Conservation (phyloP, 192 early-diverging fungal species). For the Coemansia sp. region DNA sequence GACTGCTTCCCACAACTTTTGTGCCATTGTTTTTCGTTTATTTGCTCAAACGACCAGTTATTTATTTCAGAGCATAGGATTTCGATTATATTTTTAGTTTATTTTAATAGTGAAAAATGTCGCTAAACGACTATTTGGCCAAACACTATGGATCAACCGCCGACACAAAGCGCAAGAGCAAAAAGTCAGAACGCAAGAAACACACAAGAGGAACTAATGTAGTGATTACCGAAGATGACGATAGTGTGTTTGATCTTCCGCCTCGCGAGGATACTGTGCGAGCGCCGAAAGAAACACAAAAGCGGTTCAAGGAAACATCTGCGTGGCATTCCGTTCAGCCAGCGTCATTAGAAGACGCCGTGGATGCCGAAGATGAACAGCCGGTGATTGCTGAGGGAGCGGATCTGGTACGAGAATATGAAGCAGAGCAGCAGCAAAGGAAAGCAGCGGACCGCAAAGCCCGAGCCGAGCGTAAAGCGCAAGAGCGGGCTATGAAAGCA, state of each 20-base stretch:
- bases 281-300: not conserved
- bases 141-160: conserved; percentile 44
- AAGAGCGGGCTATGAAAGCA: not conserved
- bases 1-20: not conserved
- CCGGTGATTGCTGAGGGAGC: conserved; percentile 39
- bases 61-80: not conserved
- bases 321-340: conserved; percentile 1
- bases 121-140: conserved; percentile 44
- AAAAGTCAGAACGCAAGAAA: conserved; percentile 12
- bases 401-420: conserved; percentile 37
- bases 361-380: conserved; percentile 28
- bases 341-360: not conserved
- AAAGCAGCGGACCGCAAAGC: conserved; percentile 3
- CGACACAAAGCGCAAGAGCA: conserved; percentile 17
- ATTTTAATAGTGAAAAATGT: conserved; percentile 3
- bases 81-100: not conserved
- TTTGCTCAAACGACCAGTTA: not conserved
- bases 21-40: too few species aligned
- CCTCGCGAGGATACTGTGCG: not conserved
- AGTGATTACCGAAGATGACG: conserved; percentile 32
- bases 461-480: conserved; percentile 7
- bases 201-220: conserved; percentile 11
- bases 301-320: conserved; percentile 12
- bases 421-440: conserved; percentile 12
- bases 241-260: not conserved